phyloP scores from a whole-genome alignment of 2,329 filamentous ascomycete genomes.

The Fusarium sublunatum region DNA sequence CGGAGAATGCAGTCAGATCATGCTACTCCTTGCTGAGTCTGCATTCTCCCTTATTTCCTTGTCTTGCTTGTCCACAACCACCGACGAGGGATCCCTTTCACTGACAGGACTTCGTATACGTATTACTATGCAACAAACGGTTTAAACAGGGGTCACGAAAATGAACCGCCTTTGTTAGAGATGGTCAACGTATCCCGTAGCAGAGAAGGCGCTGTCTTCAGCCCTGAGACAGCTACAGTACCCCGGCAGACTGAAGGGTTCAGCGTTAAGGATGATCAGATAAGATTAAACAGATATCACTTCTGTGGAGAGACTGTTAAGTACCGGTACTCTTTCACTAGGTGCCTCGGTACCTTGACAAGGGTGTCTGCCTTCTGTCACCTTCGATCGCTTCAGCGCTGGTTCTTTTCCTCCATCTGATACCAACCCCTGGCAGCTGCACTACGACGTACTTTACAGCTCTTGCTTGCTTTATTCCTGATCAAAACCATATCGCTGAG shows the following conservation, averaged over 20 bases:
- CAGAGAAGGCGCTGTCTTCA: conserved; percentile 11
- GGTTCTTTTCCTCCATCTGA: not conserved
- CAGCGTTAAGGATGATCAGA: conserved; percentile 42
- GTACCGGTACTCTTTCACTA: conserved; percentile 24
- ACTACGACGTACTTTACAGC: conserved; percentile 4
- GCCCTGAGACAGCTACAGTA: conserved; percentile 27
- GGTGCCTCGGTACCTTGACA: conserved; percentile 3
- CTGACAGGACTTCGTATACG: conserved; percentile 25
- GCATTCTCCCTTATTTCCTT: conserved; percentile 17
- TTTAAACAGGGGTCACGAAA: conserved; percentile 20
- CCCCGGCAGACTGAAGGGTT: conserved; percentile 20
- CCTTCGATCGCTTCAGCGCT: conserved; percentile 20
- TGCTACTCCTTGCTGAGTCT: conserved; percentile 14
- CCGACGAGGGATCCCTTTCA: conserved; percentile 32
- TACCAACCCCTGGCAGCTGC: conserved; percentile 3
- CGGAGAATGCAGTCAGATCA: conserved; percentile 20
- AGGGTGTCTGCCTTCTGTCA: conserved; percentile 23
- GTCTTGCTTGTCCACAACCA: conserved; percentile 14
- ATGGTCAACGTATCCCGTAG: conserved; percentile 13
- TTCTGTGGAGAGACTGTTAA: conserved; percentile 39
- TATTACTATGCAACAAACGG: not conserved
- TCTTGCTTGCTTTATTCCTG: conserved; percentile 7
- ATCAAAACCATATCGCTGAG: conserved; percentile 4
- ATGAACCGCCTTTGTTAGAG: conserved; percentile 14
- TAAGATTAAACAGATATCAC: conserved; percentile 42